Base-by-base conservation (phyloP, 257 asterid species). In the Perilla frutescens region DNA sequence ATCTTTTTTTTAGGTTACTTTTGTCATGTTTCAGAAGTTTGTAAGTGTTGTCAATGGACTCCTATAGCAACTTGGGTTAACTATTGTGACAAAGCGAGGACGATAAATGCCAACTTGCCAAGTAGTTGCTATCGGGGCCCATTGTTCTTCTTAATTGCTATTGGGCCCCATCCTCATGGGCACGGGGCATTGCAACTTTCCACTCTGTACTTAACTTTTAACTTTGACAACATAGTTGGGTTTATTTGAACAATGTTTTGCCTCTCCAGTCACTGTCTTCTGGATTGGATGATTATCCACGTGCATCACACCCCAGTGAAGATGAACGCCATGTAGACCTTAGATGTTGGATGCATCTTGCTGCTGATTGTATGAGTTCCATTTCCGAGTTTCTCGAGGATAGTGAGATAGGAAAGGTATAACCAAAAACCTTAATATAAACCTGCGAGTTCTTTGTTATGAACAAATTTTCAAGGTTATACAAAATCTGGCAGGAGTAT, bases 251-350 rank as follows among this genome's bases (percentile, higher is more conserved):
- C 20, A 72, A 47, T 64, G 1, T 77, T 59, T 72, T 82, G 60
- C 77, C 53, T 80, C 40, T 70, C 53, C 90, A 89, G 99, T 82
- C 97, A 12, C 80, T 95, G 57, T 92, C 98, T 71, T 92, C 99
- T 86, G 99, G 99, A 67, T 78, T 95, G 80, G 98, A 95, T 84
- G 99, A 95, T 80, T 95, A 95, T 87, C 99, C 99, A 56, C 96
- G 99, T 67, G 99, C 99, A 75, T 92, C 99, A 70, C 99, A 95
- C 81, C 99, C 98, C 71, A 87, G 86, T 74, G 88, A 85, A 70
- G 98, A 90, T 70, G 99, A 95, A 79, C 94, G 97, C 34, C 99
- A 95, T 63, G 79, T 95, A 80, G 99, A 95, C 86, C 98, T 95
- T 83, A 87, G 99, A 83, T 95, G 99, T 84, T 95, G 99, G 99